A percentile compares a stretch with the other conserved stretches of the same genome.
These are phyloP conservation scores for Xerophyta viscosa DNA, from an alignment of 106 monocot genomes.

Conservation along the genomic window DNA sequence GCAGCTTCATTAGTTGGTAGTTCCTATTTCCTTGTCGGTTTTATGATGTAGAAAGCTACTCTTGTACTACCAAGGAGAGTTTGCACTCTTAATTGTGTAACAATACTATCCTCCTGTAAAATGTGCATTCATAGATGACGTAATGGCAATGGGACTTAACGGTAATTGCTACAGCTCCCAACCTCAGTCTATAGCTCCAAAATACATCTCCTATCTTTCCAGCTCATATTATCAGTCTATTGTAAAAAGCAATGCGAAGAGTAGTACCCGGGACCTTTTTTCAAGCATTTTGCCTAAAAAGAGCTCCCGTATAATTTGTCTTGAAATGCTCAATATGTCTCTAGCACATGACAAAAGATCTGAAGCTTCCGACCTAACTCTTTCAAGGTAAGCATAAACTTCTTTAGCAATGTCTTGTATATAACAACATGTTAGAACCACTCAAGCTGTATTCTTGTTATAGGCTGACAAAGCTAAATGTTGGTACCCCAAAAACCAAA, in stretches of 20 bases:
- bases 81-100: too few relatives aligned
- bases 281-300: conserved; percentile 7
- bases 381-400: conserved; percentile 18
- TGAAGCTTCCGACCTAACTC: conserved; percentile 7
- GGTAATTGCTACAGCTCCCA: conserved; percentile 14
- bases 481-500: conserved; percentile 15
- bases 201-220: too few relatives aligned
- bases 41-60: too few relatives aligned
- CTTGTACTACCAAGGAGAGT: too few relatives aligned
- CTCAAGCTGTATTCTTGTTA: neutral
- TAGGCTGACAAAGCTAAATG: conserved; percentile 24
- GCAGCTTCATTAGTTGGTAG: too few relatives aligned
- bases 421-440: neutral
- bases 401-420: too few relatives aligned
- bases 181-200: too few relatives aligned
- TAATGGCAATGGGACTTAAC: too few relatives aligned
- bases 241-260: conserved; percentile 8
- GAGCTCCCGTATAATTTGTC: conserved; percentile 1
- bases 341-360: conserved; percentile 18
- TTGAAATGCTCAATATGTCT: conserved; percentile 13
- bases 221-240: conserved; percentile 4
- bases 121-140: too few relatives aligned
- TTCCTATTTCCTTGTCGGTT: too few relatives aligned
- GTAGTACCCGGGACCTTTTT: conserved; percentile 7
- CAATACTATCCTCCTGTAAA: too few relatives aligned